Conservation (phyloP, 2,329 filamentous ascomycete species). For the Microdochium paspali region DNA sequence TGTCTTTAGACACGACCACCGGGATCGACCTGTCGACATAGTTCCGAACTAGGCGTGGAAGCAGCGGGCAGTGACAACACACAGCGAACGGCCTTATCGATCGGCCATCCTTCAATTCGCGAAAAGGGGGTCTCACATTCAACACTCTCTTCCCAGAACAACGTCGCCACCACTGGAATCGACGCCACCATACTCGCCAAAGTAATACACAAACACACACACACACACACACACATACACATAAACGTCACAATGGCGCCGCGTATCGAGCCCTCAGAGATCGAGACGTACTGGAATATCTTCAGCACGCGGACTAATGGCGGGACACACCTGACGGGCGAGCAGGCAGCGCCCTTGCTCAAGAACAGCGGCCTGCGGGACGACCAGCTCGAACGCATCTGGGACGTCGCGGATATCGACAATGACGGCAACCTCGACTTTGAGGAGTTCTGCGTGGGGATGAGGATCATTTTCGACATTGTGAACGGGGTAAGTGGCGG, state of each 20-base stretch:
- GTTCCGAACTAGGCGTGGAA: too few species aligned
- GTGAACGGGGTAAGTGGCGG: slow-evolving; percentile 66
- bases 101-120: too few species aligned
- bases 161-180: too few species aligned
- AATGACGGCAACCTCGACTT: slow-evolving; percentile 97
- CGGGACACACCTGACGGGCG: slow-evolving; percentile 49
- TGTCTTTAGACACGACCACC: too few species aligned
- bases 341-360: slow-evolving; percentile 51
- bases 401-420: slow-evolving; percentile 96
- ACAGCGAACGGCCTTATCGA: too few species aligned
- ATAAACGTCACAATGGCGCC: slow-evolving; percentile 36
- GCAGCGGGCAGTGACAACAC: too few species aligned
- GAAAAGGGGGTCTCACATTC: too few species aligned
- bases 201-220: background rate
- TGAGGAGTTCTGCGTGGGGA: slow-evolving; percentile 98
- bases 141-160: too few species aligned
- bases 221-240: background rate
- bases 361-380: slow-evolving; percentile 55
- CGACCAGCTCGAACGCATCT: slow-evolving; percentile 87
- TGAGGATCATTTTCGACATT: slow-evolving; percentile 95
- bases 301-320: slow-evolving; percentile 50
- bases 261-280: slow-evolving; percentile 52
- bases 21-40: too few species aligned
- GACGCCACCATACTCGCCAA: background rate
- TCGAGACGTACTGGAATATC: slow-evolving; percentile 59